Percentiles rank a stretch among this genome's conserved stretches.
These are phyloP conservation scores for Prunus armeniaca DNA, from an alignment of 306 rosid species.

Conservation along the genomic window DNA sequence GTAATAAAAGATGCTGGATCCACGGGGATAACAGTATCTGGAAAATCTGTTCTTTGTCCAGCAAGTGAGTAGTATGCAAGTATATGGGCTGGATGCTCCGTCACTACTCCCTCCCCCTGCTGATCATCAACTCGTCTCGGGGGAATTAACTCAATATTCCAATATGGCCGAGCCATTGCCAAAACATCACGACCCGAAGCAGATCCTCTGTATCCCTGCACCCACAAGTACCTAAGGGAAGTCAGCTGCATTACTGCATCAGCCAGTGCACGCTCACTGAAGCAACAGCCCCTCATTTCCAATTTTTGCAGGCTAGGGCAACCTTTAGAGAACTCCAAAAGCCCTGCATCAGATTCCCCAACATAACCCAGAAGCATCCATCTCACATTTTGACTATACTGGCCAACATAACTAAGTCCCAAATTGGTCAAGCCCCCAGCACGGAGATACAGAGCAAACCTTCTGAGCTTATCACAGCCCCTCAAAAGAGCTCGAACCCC, in stretches of 20 bases:
- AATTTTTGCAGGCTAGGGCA: constrained; percentile 92
- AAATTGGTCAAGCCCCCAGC: constrained; percentile 76
- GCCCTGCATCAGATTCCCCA: constrained; percentile 83
- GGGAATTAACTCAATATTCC: constrained; percentile 91
- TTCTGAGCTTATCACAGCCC: constrained; percentile 78
- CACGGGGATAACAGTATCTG: constrained; percentile 67
- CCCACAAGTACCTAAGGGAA: constrained; percentile 89
- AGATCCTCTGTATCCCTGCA: constrained; percentile 82
- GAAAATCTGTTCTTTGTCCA: constrained; percentile 85
- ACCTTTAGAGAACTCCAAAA: constrained; percentile 69
- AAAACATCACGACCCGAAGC: constrained; percentile 60
- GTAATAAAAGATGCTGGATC: constrained; percentile 34
- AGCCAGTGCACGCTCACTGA: constrained; percentile 84
- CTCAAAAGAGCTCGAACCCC: constrained; percentile 81
- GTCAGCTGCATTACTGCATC: constrained; percentile 55
- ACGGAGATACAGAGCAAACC: constrained; percentile 88
- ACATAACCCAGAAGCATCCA: constrained; percentile 98
- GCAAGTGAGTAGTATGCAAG: constrained; percentile 98
- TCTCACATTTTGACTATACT: constrained; percentile 79
- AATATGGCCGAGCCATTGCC: constrained; percentile 78
- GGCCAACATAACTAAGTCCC: constrained; percentile 79
- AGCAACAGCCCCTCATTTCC: constrained; percentile 91
- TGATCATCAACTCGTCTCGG: constrained; percentile 40
- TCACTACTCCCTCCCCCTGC: constrained; percentile 15
- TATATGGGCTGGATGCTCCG: constrained; percentile 82